A percentile compares a stretch with the other conserved stretches of the same genome.
phyloP scores from a whole-genome alignment of 202 grass and related monocot species.

The Sporobolus alterniflorus region DNA sequence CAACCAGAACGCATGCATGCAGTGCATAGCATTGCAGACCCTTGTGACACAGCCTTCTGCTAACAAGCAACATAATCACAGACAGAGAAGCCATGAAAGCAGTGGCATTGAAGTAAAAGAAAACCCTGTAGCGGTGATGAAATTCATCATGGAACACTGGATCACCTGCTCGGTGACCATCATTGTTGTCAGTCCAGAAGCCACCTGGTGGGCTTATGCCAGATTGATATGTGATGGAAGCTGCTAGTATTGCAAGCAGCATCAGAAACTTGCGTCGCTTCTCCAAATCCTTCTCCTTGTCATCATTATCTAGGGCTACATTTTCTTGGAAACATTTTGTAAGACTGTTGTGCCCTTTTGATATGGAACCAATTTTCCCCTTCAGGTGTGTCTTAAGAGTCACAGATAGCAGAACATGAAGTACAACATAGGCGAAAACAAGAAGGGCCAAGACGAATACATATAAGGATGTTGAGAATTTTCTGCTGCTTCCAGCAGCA shows the following conservation, averaged over 20 bases:
- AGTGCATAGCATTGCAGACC: constrained; percentile 40
- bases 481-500: constrained; percentile 61
- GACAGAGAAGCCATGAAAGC: constrained; percentile 71
- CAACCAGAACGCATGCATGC: constrained; percentile 46
- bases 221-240: constrained; percentile 62
- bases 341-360: neutral
- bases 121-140: constrained; percentile 42
- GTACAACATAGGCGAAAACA: constrained; percentile 47
- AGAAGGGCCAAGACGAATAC: constrained; percentile 43
- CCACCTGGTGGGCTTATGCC: constrained; percentile 76
- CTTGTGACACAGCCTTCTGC: constrained; percentile 40
- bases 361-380: neutral
- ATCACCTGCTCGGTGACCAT: constrained; percentile 46
- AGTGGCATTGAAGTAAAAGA: constrained; percentile 70
- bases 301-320: neutral
- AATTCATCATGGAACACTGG: constrained; percentile 53
- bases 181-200: constrained; percentile 45
- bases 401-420: constrained; percentile 47
- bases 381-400: constrained; percentile 21
- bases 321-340: neutral
- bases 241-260: constrained; percentile 65
- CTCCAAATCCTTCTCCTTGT: constrained; percentile 32
- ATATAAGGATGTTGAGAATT: constrained; percentile 28
- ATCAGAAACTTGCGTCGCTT: constrained; percentile 62
- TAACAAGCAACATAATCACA: constrained; percentile 76